phyloP scores from a whole-genome alignment of 768 basidiomycete genomes.

The Pisolithus tinctorius region DNA sequence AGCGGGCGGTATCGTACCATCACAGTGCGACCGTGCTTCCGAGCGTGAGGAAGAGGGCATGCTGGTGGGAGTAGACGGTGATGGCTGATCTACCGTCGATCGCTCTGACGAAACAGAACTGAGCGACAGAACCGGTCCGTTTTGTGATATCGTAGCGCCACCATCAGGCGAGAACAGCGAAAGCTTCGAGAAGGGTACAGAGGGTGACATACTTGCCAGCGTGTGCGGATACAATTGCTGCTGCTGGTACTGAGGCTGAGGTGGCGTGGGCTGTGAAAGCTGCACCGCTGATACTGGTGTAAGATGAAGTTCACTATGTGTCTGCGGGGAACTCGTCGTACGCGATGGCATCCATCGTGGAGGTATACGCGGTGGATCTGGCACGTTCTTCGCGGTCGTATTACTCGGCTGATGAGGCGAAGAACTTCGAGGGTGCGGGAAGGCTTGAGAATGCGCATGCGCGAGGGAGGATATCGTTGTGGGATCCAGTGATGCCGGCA shows the following conservation, averaged over 20 bases:
- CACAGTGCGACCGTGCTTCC: no score
- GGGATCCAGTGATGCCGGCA: slow-evolving; percentile 39
- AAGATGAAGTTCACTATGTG: not conserved
- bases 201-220: slow-evolving; percentile 33
- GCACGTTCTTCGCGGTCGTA: slow-evolving; percentile 2
- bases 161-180: slow-evolving; percentile 36
- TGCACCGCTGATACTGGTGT: not conserved
- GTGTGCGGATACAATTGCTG: not conserved
- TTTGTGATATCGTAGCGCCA: slow-evolving; percentile 1
- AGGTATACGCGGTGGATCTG: slow-evolving; percentile 8
- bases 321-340: slow-evolving; percentile 4
- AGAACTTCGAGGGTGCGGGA: slow-evolving; percentile 1
- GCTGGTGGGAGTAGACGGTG: slow-evolving; percentile 10
- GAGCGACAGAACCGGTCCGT: slow-evolving; percentile 8
- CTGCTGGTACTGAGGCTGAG: slow-evolving; percentile 1
- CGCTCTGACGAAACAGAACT: slow-evolving; percentile 3
- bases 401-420: slow-evolving; percentile 15
- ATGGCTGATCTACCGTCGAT: not conserved
- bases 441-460: slow-evolving; percentile 10
- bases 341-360: slow-evolving; percentile 9
- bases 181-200: slow-evolving; percentile 45
- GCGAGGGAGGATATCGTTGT: slow-evolving; percentile 29
- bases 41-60: not conserved
- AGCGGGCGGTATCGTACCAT: no score
- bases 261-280: not conserved